These are phyloP conservation scores for Pyrenochaeta sp. DNA, from an alignment of 2,329 filamentous ascomycete genomes.

Conservation along the genomic window DNA sequence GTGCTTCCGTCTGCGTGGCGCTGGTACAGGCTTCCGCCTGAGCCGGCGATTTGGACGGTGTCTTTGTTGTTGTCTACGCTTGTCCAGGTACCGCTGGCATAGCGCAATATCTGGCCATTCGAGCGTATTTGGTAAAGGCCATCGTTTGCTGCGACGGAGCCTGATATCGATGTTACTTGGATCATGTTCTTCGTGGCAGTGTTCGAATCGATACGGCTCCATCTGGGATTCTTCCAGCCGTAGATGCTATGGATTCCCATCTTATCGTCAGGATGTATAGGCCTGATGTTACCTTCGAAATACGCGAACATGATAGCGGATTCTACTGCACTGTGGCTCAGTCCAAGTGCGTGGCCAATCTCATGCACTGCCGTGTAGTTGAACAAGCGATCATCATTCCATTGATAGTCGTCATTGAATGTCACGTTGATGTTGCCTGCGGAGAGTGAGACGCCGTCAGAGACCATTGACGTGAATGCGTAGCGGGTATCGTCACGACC, in stretches of 20 bases:
- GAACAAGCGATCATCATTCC: slow-evolving; percentile 38
- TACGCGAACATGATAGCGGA: slow-evolving; percentile 41
- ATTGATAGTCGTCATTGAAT: slow-evolving; percentile 40
- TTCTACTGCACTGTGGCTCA: slow-evolving; percentile 40
- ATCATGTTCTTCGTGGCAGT: slow-evolving; percentile 24
- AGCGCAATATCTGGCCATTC: slow-evolving; percentile 34
- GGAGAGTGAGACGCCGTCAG: slow-evolving; percentile 29
- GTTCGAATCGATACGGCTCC: slow-evolving; percentile 33
- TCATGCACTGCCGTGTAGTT: slow-evolving; percentile 39
- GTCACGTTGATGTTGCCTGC: slow-evolving; percentile 40
- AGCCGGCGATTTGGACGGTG: slow-evolving; percentile 37
- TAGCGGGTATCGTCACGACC: slow-evolving; percentile 31
- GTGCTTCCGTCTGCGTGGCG: slow-evolving; percentile 38
- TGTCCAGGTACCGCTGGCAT: slow-evolving; percentile 26
- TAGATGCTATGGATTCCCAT: slow-evolving; percentile 39
- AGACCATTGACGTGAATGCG: slow-evolving; percentile 36
- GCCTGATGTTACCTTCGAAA: slow-evolving; percentile 31
- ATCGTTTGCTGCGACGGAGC: slow-evolving; percentile 16
- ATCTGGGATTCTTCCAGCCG: slow-evolving; percentile 39
- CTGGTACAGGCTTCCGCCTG: slow-evolving; percentile 34
- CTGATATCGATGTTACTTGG: slow-evolving; percentile 25
- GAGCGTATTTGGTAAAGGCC: slow-evolving; percentile 41
- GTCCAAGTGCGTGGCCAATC: slow-evolving; percentile 39
- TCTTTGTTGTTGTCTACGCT: slow-evolving; percentile 35
- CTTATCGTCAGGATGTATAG: slow-evolving; percentile 37